Evolutionary conservation across 2,329 filamentous ascomycete species (phyloP).

Genomic region (Pseudogymnoascus sp.): DNA sequence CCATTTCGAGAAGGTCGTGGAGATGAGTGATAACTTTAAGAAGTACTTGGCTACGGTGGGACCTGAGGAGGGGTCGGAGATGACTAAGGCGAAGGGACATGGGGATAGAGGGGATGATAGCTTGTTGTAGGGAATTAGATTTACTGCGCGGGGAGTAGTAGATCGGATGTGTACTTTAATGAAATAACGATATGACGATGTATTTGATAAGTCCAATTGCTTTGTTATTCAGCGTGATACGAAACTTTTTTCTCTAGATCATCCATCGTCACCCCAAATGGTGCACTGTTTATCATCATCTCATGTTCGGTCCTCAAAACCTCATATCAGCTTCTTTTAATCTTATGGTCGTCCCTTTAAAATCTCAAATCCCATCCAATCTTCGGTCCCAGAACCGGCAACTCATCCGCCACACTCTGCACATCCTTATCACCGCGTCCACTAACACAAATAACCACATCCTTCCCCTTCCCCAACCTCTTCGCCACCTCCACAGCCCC

Average conservation of each 20-base stretch:
- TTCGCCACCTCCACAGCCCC: slow-evolving; percentile 86
- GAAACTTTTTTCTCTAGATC: slow-evolving; percentile 1
- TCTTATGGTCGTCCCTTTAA: slow-evolving; percentile 26
- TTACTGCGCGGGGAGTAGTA: neutral
- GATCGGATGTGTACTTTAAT: neutral
- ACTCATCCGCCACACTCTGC: slow-evolving; percentile 90
- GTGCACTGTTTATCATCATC: neutral
- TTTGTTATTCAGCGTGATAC: neutral
- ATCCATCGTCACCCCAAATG: neutral
- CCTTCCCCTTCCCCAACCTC: slow-evolving; percentile 79
- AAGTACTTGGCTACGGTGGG: slow-evolving; percentile 17
- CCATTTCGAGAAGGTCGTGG: slow-evolving; percentile 19
- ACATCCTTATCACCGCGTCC: slow-evolving; percentile 97
- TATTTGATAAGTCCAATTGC: neutral
- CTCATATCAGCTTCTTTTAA: neutral
- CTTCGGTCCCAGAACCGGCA: slow-evolving; percentile 78
- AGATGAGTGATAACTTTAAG: slow-evolving; percentile 19
- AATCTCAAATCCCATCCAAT: slow-evolving; percentile 69
- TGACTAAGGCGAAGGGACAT: slow-evolving; percentile 3
- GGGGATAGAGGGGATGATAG: slow-evolving; percentile 19
- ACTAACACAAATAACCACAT: slow-evolving; percentile 88
- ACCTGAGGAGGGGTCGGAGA: slow-evolving; percentile 1
- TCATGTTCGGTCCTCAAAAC: neutral
- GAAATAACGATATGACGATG: neutral
- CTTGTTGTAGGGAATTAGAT: slow-evolving; percentile 12